Percentiles rank a stretch among this genome's conserved stretches.
phyloP scores from a whole-genome alignment of 2,329 filamentous ascomycete genomes.

The Epicoccum sorghinum region DNA sequence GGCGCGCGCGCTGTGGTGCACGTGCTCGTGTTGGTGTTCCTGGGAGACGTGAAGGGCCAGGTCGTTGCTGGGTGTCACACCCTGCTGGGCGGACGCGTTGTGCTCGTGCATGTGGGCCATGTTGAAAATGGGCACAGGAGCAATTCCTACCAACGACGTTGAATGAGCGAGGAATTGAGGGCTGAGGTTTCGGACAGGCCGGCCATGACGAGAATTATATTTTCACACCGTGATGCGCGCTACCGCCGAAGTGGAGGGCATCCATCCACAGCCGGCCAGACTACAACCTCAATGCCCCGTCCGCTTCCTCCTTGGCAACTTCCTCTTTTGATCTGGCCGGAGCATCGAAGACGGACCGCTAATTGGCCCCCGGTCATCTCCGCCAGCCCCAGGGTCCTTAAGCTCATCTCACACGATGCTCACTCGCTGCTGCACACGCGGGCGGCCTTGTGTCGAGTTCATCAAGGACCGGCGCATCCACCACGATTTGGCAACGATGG shows the following conservation, averaged over 20 bases:
- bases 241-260: slow-evolving; percentile 35
- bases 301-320: slow-evolving; percentile 41
- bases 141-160: slow-evolving; percentile 35
- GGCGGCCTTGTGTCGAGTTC: slow-evolving; percentile 24
- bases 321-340: slow-evolving; percentile 40
- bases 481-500: slow-evolving; percentile 29
- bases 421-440: slow-evolving; percentile 27
- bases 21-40: slow-evolving; percentile 48
- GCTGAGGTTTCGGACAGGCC: slow-evolving; percentile 11
- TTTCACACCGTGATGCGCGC: slow-evolving; percentile 35
- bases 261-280: slow-evolving; percentile 36
- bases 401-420: slow-evolving; percentile 21
- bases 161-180: slow-evolving; percentile 35
- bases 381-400: slow-evolving; percentile 27
- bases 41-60: slow-evolving; percentile 45
- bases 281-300: slow-evolving; percentile 28
- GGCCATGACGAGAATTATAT: slow-evolving; percentile 40
- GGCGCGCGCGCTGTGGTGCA: slow-evolving; percentile 45
- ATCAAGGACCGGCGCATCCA: slow-evolving; percentile 24
- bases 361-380: slow-evolving; percentile 44
- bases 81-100: slow-evolving; percentile 44
- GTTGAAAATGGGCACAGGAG: slow-evolving; percentile 34
- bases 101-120: slow-evolving; percentile 45
- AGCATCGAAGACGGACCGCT: slow-evolving; percentile 14
- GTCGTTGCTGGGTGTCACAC: slow-evolving; percentile 43